Base-by-base conservation (phyloP, 441 rosid species). In the Erodium trifolium region DNA sequence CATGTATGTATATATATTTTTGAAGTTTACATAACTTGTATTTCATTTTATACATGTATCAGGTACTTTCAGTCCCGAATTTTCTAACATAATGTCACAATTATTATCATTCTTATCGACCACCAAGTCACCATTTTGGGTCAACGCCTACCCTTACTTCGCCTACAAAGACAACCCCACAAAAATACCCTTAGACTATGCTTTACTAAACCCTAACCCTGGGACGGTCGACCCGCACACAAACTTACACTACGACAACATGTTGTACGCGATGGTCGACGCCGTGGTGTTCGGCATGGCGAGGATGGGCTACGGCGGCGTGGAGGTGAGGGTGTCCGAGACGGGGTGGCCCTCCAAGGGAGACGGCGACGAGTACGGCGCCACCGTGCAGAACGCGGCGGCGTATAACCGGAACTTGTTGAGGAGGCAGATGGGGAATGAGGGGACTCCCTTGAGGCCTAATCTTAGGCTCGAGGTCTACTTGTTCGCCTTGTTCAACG, bases 261-360 rank as follows among this genome's bases (percentile, higher is more conserved):
- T 88, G 91, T 74, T 88, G n/a, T 88, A 88, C 34, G 93, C 93
- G 3, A 73, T 70, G 63, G 78, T 63, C 12, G 93, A 88, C 43
- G 93, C 93, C 0, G 86, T 82, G 14, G 57, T 77, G 12, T 86
- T 81, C 17, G 93, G 91, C 68, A 86, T 86, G 73, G 81, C 76
- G 0, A 82, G 76, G 57, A 65, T 88, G 76, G 93, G 91, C 0
- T 88, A 78, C 63, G 69, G 60, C 6, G 81, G 78, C 14, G 78
- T 88, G 13, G 93, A 84, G 68, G 89, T 86, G 7, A 75, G 82
- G 31, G 89, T 88, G 45, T 79, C 91, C 0, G 93, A 88, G 69
- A 88, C 93, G 0, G 93, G 93, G 2, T 88, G 93, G 93, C 91
- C 93, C 0, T 84, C 93, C 2, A 86, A 84, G 78, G 93, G 93